Conservation (phyloP, 768 basidiomycete species). For the Mrakia blollopis region DNA sequence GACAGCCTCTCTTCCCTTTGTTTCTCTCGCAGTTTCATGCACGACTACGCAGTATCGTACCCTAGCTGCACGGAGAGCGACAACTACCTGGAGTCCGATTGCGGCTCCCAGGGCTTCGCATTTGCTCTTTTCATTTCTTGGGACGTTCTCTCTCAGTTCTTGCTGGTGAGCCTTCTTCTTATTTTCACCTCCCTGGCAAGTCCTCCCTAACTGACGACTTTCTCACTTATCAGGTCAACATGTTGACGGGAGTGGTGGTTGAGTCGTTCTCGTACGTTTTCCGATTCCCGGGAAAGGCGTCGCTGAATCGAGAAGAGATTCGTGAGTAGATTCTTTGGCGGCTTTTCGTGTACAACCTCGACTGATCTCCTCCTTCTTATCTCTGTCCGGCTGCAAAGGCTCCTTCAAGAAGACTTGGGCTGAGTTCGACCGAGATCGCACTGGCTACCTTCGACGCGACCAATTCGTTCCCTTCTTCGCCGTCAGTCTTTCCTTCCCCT, state of each 20-base stretch:
- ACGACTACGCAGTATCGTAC: slow-evolving; percentile 73
- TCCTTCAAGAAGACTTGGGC: slow-evolving; percentile 93
- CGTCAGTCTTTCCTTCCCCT: slow-evolving; percentile 37
- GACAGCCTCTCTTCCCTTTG: neutral
- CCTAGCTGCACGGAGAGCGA: slow-evolving; percentile 69
- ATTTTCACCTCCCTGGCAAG: slow-evolving; percentile 29
- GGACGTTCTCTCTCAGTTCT: slow-evolving; percentile 57
- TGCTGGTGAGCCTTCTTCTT: slow-evolving; percentile 91
- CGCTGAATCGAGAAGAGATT: slow-evolving; percentile 82
- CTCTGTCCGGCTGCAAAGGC: slow-evolving; percentile 35
- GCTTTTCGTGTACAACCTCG: no score
- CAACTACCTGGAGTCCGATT: slow-evolving; percentile 65
- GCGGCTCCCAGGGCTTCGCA: slow-evolving; percentile 78
- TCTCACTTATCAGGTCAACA: slow-evolving; percentile 13
- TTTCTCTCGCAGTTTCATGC: slow-evolving; percentile 63
- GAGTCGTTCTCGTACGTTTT: slow-evolving; percentile 95
- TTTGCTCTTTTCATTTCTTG: slow-evolving; percentile 49
- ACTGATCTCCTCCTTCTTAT: neutral
- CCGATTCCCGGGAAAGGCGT: slow-evolving; percentile 71
- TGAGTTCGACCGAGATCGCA: slow-evolving; percentile 69
- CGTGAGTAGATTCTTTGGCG: slow-evolving; percentile 45
- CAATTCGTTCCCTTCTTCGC: slow-evolving; percentile 73
- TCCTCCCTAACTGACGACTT: neutral
- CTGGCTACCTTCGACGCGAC: slow-evolving; percentile 66
- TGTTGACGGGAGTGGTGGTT: slow-evolving; percentile 68